A percentile compares a stretch with the other conserved stretches of the same genome.
Evolutionary conservation across 2,329 filamentous ascomycete species (phyloP).

Genomic region (Neofusicoccum laricinum): DNA sequence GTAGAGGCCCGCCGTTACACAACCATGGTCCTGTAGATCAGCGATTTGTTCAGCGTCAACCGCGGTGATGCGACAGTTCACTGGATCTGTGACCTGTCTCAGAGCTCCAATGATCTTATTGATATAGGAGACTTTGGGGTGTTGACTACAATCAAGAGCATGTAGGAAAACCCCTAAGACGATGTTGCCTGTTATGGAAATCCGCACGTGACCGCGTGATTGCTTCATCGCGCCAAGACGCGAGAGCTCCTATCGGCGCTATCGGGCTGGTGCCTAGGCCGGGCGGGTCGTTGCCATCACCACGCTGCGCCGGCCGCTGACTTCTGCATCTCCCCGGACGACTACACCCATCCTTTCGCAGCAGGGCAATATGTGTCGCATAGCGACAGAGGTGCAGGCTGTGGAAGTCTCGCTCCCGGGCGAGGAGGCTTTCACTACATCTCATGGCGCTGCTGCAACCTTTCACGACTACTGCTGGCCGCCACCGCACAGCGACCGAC

Average conservation of each 20-base stretch:
- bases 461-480: slow-evolving; percentile 1
- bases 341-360: not conserved
- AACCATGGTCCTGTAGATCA: no score
- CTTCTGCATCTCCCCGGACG: not conserved
- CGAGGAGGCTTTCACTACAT: not conserved
- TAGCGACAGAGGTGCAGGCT: not conserved
- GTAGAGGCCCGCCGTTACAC: no score
- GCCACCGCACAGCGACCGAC: not conserved
- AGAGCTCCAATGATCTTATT: no score
- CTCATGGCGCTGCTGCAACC: not conserved
- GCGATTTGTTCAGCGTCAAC: no score
- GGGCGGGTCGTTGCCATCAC: not conserved
- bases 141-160: no score
- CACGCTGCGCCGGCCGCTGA: not conserved
- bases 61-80: no score
- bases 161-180: no score
- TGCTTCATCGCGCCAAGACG: not conserved
- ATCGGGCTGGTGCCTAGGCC: not conserved
- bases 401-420: not conserved
- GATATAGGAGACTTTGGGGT: no score
- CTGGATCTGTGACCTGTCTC: no score
- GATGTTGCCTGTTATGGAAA: not conserved
- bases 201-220: not conserved
- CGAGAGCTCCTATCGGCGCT: not conserved
- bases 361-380: not conserved